Conservation (phyloP, 2,329 filamentous ascomycete species). For the Didymella pinodella region DNA sequence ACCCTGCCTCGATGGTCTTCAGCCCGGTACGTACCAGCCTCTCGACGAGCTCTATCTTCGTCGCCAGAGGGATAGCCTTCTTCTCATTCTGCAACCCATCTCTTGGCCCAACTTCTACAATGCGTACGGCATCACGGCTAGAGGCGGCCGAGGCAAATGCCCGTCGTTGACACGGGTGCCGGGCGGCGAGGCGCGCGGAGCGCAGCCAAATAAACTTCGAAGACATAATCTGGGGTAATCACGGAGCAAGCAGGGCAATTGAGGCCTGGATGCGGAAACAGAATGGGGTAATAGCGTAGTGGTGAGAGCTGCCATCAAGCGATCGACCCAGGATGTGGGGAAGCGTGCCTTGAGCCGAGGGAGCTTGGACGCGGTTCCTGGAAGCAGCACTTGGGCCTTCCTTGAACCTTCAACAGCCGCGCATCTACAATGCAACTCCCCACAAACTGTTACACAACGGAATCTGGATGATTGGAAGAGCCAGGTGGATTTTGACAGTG, state of each 20-base stretch:
- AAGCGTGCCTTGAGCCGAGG: conserved; percentile 20
- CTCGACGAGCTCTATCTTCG: conserved; percentile 79
- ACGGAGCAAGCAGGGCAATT: conserved; percentile 12
- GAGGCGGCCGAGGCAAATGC: conserved; percentile 45
- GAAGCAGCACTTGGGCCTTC: conserved; percentile 2
- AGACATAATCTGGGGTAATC: conserved; percentile 33
- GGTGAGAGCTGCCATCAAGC: conserved; percentile 14
- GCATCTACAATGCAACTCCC: conserved; percentile 13
- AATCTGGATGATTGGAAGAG: conserved; percentile 21
- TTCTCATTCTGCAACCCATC: conserved; percentile 91
- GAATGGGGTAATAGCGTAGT: conserved; percentile 20
- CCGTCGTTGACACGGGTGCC: conserved; percentile 40
- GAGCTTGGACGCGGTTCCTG: conserved; percentile 15
- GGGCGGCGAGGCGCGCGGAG: conserved; percentile 47
- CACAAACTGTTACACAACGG: conserved; percentile 21
- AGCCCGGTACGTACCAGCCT: conserved; percentile 73
- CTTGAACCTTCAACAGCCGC: conserved; percentile 21
- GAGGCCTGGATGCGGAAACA: conserved; percentile 8
- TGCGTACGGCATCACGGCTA: conserved; percentile 58
- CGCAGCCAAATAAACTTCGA: conserved; percentile 44
- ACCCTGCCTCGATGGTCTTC: conserved; percentile 78
- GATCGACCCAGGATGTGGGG: conserved; percentile 15
- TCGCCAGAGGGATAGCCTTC: conserved; percentile 71
- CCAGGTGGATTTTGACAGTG: conserved; percentile 5
- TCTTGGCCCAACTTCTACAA: conserved; percentile 84